Conservation (phyloP, 2,329 filamentous ascomycete genomes). For the Diplodia sapinea region DNA sequence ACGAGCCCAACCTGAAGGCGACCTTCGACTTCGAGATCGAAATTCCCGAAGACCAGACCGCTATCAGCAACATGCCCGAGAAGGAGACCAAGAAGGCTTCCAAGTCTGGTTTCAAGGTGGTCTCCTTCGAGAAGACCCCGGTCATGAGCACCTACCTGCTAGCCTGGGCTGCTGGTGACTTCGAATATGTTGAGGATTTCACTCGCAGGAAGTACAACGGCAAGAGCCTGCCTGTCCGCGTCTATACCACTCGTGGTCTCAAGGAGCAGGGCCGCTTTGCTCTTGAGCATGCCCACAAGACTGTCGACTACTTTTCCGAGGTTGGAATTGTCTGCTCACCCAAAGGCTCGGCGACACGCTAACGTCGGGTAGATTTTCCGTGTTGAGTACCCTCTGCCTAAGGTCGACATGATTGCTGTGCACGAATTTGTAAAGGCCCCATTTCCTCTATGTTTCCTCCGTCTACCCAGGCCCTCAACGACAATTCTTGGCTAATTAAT, state of each 20-base stretch:
- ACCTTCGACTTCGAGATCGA: slow-evolving; percentile 93
- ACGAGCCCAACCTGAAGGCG: slow-evolving; percentile 92
- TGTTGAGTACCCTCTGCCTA: slow-evolving; percentile 91
- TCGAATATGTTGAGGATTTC: slow-evolving; percentile 92
- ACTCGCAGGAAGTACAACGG: slow-evolving; percentile 91
- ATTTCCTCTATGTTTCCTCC: background rate
- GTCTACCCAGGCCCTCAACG: slow-evolving; percentile 38
- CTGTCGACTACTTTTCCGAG: slow-evolving; percentile 96
- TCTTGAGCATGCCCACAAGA: slow-evolving; percentile 86
- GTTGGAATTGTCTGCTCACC: slow-evolving; percentile 38
- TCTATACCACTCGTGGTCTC: slow-evolving; percentile 94
- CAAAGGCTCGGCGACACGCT: slow-evolving; percentile 27
- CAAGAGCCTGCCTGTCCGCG: slow-evolving; percentile 86
- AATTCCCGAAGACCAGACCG: slow-evolving; percentile 84
- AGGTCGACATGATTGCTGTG: slow-evolving; percentile 87
- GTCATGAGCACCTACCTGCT: slow-evolving; percentile 89
- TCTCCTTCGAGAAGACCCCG: slow-evolving; percentile 82
- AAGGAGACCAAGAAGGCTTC: slow-evolving; percentile 68
- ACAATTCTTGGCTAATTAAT: slow-evolving; percentile 27
- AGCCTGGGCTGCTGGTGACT: slow-evolving; percentile 95
- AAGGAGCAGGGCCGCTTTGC: slow-evolving; percentile 91
- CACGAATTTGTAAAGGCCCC: slow-evolving; percentile 77
- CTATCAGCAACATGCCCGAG: slow-evolving; percentile 94
- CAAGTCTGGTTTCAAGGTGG: slow-evolving; percentile 66
- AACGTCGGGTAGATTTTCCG: slow-evolving; percentile 67